Base-by-base conservation (phyloP, 108 stramenopile genomes). In the Cyclostephanos invisitatus region DNA sequence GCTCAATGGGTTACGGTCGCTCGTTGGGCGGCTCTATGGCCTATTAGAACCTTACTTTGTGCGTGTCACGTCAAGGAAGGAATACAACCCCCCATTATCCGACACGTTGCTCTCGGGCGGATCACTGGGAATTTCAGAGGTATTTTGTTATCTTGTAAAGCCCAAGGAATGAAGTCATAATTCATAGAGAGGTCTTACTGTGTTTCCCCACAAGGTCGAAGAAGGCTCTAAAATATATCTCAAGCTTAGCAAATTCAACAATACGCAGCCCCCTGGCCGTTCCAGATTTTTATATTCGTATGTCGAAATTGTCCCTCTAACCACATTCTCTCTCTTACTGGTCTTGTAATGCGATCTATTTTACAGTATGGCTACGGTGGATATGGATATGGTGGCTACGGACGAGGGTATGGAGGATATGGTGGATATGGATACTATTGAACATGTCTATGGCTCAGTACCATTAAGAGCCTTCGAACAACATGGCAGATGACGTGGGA, bases 371-470 rank as follows among this genome's bases (percentile, higher is more conserved):
- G 74, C 38, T 58, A 60, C 22, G 64, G 67, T 21, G 74, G 74
- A 62, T 75, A 75, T 38, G n/a, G n/a, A n/a, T 64, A 63, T 15
- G 46, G 48, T 22, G 72, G 73, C 46, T 74, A 74, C 35, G 73
- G 68, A 27, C 68, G 68, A 42, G 68, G 68, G n/a, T 62, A 62
- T 38, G 62, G 62, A 15, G 62, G 62, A 62, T 69, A 69, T 69
- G 58, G 59, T 28, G 29, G 54, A 62, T 40, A 40, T 36, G 44
- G 47, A 49, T 64, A 64, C 21, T 44, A 24, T 29, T 42, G 15
- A 55, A 40, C 9, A 11, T 40, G 40, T 11, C 9, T 40, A 1
- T 7, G 3, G 3, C 7, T 40, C 1, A 40, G 40, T 6, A 6
- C 11, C 40, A 8, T 40, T 8, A 40, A 11, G 11, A 8, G 40